These are phyloP conservation scores for Neurospora hispaniola DNA, from an alignment of 495 filamentous ascomycete species.

Conservation along the genomic window DNA sequence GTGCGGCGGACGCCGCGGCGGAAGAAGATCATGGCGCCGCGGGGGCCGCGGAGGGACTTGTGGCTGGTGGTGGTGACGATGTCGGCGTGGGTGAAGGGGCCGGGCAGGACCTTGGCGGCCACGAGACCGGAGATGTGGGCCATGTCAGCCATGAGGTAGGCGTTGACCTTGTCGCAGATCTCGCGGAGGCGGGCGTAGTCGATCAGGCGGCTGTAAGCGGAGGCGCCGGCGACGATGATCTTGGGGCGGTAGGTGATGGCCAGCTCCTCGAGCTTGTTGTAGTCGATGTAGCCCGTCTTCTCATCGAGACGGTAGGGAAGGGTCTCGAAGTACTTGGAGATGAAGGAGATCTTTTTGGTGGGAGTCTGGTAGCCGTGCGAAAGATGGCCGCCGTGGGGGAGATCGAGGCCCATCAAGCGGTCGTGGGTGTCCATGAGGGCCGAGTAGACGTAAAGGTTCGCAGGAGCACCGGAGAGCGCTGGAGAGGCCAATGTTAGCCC, in stretches of 20 bases:
- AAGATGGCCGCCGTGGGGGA: constrained; percentile 92
- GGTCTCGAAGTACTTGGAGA: constrained; percentile 99
- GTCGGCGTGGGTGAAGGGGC: constrained; percentile 82
- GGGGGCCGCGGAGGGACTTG: constrained; percentile 89
- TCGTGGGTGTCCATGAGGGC: constrained; percentile 87
- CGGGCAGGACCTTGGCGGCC: constrained; percentile 79
- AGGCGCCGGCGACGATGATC: constrained; percentile 88
- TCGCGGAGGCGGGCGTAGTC: constrained; percentile 82
- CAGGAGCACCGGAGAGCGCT: constrained; percentile 93
- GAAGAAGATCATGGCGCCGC: constrained; percentile 98
- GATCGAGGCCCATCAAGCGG: constrained; percentile 91
- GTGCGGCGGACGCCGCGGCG: constrained; percentile 78
- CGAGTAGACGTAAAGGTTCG: constrained; percentile 92
- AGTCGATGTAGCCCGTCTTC: constrained; percentile 87
- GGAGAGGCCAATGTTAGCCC: background rate
- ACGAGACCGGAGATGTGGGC: constrained; percentile 96
- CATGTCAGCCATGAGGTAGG: constrained; percentile 91
- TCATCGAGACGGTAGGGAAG: constrained; percentile 88
- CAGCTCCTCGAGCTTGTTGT: constrained; percentile 74
- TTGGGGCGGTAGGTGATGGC: constrained; percentile 86
- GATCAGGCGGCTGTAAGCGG: constrained; percentile 87
- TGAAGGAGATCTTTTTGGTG: constrained; percentile 94
- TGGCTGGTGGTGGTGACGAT: constrained; percentile 98
- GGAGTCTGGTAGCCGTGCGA: constrained; percentile 98
- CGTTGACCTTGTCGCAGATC: constrained; percentile 81